phyloP scores from a whole-genome alignment of 1,284 basidiomycete species.

The Heterobasidion annosum region DNA sequence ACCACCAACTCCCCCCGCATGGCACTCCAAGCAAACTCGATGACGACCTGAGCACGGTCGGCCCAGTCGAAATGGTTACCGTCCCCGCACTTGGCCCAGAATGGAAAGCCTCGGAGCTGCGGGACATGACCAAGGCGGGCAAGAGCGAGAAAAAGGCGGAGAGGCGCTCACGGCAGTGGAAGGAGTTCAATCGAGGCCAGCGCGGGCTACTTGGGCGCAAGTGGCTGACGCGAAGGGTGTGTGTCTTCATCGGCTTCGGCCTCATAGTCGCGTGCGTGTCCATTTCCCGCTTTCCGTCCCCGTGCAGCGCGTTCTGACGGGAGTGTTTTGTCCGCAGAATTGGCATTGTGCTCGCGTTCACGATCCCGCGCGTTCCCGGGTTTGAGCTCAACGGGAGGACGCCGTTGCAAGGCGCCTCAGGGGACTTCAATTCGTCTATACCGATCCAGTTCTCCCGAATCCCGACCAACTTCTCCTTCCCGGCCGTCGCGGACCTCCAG shows the following conservation, averaged over 20 bases:
- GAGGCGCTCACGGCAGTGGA: conserved; percentile 46
- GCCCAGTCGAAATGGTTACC: conserved; percentile 74
- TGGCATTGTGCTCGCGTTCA: conserved; percentile 63
- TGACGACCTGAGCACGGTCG: conserved; percentile 22
- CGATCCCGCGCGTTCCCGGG: conserved; percentile 70
- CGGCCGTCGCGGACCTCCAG: conserved; percentile 62
- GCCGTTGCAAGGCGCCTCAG: conserved; percentile 54
- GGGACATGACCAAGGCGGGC: conserved; percentile 62
- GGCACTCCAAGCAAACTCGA: conserved; percentile 24
- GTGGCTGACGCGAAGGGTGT: conserved; percentile 54
- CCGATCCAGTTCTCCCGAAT: conserved; percentile 56
- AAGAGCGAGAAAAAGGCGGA: conserved; percentile 52
- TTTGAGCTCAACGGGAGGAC: conserved; percentile 50
- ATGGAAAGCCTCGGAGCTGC: conserved; percentile 74
- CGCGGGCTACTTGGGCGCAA: conserved; percentile 69
- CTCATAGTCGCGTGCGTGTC: conserved; percentile 49
- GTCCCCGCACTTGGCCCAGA: conserved; percentile 83
- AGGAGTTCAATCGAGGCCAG: conserved; percentile 65
- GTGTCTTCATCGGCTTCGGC: conserved; percentile 62
- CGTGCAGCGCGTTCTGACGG: not conserved
- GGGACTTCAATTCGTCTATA: conserved; percentile 41
- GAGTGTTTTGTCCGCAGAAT: conserved; percentile 31
- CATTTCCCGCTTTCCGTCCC: conserved; percentile 13
- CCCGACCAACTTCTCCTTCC: conserved; percentile 83
- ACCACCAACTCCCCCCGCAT: conserved; percentile 18